Evolutionary conservation across 768 basidiomycete genomes (phyloP).

Genomic region (Arthromyces matolae): DNA sequence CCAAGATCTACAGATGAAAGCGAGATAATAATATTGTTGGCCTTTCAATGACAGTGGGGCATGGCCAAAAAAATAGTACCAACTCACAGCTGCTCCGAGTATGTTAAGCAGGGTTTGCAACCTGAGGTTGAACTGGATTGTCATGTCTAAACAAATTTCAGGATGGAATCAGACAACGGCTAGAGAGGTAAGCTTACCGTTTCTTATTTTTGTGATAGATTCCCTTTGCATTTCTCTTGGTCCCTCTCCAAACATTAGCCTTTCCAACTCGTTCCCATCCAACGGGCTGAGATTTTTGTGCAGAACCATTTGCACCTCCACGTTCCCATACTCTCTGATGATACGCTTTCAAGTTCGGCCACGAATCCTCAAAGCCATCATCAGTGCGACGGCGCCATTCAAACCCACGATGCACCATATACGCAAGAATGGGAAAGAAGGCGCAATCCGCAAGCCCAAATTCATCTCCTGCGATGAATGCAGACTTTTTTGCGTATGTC

Average conservation of each 20-base stretch:
- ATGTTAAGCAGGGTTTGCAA: too few relatives aligned
- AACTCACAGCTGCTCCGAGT: too few relatives aligned
- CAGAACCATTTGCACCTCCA: conserved; percentile 19
- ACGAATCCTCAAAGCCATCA: conserved; percentile 10
- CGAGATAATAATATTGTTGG: too few relatives aligned
- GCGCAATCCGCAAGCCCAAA: conserved; percentile 27
- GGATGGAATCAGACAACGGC: not conserved
- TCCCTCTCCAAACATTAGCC: conserved; percentile 20
- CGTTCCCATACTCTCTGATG: conserved; percentile 22
- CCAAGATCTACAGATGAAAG: too few relatives aligned
- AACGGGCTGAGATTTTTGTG: conserved; percentile 21
- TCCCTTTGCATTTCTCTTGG: conserved; percentile 12
- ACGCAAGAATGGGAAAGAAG: conserved; percentile 25
- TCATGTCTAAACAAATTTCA: not conserved
- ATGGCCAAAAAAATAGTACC: too few relatives aligned
- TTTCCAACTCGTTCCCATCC: conserved; percentile 22
- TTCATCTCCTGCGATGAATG: conserved; percentile 22
- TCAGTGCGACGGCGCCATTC: conserved; percentile 13
- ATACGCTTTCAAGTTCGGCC: conserved; percentile 22
- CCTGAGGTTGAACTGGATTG: too few relatives aligned
- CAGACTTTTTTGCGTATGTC: conserved; percentile 16
- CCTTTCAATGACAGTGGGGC: too few relatives aligned
- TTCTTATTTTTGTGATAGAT: conserved; percentile 4
- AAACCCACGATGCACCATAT: conserved; percentile 27
- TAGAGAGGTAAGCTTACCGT: not conserved